phyloP scores from a whole-genome alignment of 352 stramenopile genomes.

The Pythium brassicae region DNA sequence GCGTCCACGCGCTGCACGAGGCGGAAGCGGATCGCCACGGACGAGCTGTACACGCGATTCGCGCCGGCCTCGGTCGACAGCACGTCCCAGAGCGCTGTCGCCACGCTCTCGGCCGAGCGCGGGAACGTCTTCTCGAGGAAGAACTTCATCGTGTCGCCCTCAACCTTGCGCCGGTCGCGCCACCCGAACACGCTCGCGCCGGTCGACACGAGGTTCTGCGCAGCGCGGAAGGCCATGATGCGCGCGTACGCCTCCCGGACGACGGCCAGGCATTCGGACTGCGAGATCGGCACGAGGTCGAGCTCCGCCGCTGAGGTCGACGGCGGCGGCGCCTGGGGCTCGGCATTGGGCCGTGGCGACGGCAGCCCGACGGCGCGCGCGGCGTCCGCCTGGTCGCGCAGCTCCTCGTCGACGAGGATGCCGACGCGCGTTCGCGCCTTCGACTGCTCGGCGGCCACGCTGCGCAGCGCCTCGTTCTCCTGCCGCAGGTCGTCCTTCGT shows the following conservation, averaged over 20 bases:
- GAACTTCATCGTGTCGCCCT: conserved; percentile 54
- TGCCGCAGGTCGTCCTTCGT: conserved; percentile 47
- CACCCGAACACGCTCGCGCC: conserved; percentile 61
- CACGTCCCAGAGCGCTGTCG: conserved; percentile 49
- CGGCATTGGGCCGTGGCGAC: not conserved
- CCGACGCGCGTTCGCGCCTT: conserved; percentile 48
- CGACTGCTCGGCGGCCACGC: conserved; percentile 47
- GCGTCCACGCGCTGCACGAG: conserved; percentile 50
- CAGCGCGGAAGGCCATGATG: conserved; percentile 35
- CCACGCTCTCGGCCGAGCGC: conserved; percentile 32
- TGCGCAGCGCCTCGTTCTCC: conserved; percentile 54
- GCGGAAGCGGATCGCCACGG: conserved; percentile 43
- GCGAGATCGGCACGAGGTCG: conserved; percentile 27
- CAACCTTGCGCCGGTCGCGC: conserved; percentile 43
- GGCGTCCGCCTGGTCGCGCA: conserved; percentile 24
- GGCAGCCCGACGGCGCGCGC: not conserved
- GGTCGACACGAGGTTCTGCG: conserved; percentile 37
- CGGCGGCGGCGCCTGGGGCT: not conserved
- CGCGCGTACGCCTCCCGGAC: conserved; percentile 37
- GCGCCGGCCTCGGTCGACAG: conserved; percentile 47
- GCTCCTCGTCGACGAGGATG: conserved; percentile 54
- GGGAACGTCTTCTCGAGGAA: conserved; percentile 59
- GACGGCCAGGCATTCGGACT: conserved; percentile 42
- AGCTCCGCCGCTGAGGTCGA: conserved; percentile 6
- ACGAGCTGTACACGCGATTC: conserved; percentile 62